Base-by-base conservation (phyloP, 2,329 filamentous ascomycete species). In the Nigrospora sphaerica region DNA sequence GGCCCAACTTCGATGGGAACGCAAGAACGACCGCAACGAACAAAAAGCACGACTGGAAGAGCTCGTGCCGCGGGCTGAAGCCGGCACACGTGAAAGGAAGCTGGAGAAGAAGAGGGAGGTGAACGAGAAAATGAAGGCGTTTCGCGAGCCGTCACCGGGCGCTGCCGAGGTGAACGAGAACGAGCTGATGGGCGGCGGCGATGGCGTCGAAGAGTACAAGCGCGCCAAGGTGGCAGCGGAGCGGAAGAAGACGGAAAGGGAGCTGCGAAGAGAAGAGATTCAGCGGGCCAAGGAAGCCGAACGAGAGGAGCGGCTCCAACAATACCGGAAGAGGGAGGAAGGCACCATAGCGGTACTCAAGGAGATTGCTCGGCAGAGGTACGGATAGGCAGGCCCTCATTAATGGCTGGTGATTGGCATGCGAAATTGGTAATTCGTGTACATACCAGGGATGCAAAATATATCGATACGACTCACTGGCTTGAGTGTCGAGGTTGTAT, bases 71-170 rank as follows among this genome's bases (percentile, higher is more conserved):
- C 86, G 88, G 12, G 88, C 92, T 0, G 89, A 93, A 49, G 71
- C 90, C 0, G 90, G 91, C 0, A 87, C 86, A 1, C 82, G 83
- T 39, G 92, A 95, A 68, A 82, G 92, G 12, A 80, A 82, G 58
- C 74, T 97, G 1, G 92, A 98, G 70, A 96, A 96, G 76, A 85
- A 83, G 53, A 78, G 77, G 32, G 85, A 86, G 51, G 72, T 78
- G 6, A 85, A 86, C 31, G 83, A 85, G 7, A 81, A 84, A 54
- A 84, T 95, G 71, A 78, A 81, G 23, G 77, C 78, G 12, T 95
- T 95, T 60, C 70, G 81, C 48, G 74, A 90, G 53, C 81, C 77
- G 52, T 84, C 81, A 12, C 80, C 83, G 0, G 71, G 62, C 45
- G 72, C 65, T 1, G 75, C 58, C 65, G 52, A 87, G 41, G 42